Conservation (phyloP, 1,284 basidiomycete species). For the Leccinum laetum region DNA sequence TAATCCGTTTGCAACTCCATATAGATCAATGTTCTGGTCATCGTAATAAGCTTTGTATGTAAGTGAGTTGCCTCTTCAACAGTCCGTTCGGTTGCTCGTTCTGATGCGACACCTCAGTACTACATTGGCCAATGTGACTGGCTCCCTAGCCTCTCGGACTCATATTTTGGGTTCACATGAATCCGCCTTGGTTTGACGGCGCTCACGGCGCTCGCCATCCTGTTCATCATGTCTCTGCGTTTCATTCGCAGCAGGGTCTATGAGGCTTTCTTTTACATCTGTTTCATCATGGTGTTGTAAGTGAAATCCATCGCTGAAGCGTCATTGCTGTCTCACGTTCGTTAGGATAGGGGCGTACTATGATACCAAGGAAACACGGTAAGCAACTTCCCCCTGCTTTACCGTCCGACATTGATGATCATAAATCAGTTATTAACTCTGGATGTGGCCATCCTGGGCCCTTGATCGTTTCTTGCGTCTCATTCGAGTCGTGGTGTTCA, state of each 20-base stretch:
- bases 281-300: slow-evolving; percentile 43
- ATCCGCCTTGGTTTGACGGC: slow-evolving; percentile 42
- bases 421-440: slow-evolving; percentile 25
- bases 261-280: slow-evolving; percentile 46
- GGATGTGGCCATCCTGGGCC: slow-evolving; percentile 63
- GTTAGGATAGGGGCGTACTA: slow-evolving; percentile 41
- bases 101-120: not conserved
- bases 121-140: slow-evolving; percentile 1
- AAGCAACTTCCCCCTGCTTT: slow-evolving; percentile 15
- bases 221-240: slow-evolving; percentile 43
- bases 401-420: not conserved
- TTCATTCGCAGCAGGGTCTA: slow-evolving; percentile 45
- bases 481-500: slow-evolving; percentile 50
- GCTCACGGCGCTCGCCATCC: slow-evolving; percentile 35
- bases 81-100: not conserved
- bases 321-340: slow-evolving; percentile 1
- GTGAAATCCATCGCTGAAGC: slow-evolving; percentile 11
- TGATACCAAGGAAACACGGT: slow-evolving; percentile 35
- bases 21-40: not conserved
- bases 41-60: not conserved
- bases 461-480: slow-evolving; percentile 59
- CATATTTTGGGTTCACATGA: slow-evolving; percentile 27
- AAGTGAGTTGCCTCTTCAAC: not conserved
- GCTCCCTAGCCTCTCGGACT: slow-evolving; percentile 5
- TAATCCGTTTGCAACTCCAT: not conserved